These are phyloP conservation scores for Rubroboletus satanas DNA, from an alignment of 768 basidiomycete genomes.

Conservation along the genomic window DNA sequence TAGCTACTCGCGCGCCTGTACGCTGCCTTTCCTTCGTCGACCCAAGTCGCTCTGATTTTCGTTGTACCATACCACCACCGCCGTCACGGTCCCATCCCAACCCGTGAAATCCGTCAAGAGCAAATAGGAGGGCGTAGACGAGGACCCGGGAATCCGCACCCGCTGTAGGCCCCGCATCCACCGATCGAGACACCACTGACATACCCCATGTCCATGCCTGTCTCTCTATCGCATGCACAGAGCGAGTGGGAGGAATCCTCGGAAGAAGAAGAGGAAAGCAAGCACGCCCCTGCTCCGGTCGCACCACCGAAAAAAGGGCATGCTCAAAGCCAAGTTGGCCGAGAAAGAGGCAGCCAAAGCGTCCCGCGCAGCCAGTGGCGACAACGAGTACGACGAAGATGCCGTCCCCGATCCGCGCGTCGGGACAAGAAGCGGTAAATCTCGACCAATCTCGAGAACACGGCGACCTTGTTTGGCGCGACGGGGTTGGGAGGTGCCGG, in stretches of 20 bases:
- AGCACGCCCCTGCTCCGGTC: constrained; percentile 43
- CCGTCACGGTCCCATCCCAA: constrained; percentile 10
- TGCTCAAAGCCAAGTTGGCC: constrained; percentile 85
- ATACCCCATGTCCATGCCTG: neutral
- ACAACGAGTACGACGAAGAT: constrained; percentile 62
- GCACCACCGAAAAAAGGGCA: constrained; percentile 90
- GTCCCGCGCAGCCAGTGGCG: constrained; percentile 37
- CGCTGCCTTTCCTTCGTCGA: too few relatives aligned
- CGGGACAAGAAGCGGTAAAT: constrained; percentile 78
- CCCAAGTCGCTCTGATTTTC: too few relatives aligned
- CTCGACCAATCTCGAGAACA: constrained; percentile 81
- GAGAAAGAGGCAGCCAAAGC: constrained; percentile 84
- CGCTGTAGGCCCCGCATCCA: constrained; percentile 51
- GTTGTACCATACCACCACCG: constrained; percentile 9
- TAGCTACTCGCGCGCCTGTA: too few relatives aligned
- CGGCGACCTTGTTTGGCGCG: constrained; percentile 76
- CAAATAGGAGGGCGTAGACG: constrained; percentile 92
- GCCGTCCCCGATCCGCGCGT: constrained; percentile 72
- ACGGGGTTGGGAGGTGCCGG: constrained; percentile 58
- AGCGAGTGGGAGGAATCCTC: constrained; percentile 94
- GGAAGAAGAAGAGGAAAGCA: constrained; percentile 61
- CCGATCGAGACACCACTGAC: constrained; percentile 5
- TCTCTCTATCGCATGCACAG: constrained; percentile 35
- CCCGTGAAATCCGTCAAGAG: constrained; percentile 38
- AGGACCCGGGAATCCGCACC: constrained; percentile 65